phyloP scores from a whole-genome alignment of 371 early-diverging fungal genomes.

The Mucor racemosus region DNA sequence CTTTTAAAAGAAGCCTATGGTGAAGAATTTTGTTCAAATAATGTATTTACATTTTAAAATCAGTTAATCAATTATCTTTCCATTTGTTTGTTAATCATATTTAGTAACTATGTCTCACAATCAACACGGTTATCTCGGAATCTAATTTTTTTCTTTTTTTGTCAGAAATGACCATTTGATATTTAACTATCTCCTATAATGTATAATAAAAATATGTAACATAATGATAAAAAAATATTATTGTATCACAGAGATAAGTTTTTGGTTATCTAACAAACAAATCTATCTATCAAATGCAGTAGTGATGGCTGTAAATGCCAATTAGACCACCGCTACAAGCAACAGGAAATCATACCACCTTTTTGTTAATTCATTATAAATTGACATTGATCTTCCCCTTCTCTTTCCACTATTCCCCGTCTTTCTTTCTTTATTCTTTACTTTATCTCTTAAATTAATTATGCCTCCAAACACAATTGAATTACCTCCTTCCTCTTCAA shows the following conservation, averaged over 20 bases:
- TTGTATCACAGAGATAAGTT: constrained; percentile 1
- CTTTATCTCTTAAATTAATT: not conserved
- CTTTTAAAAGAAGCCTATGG: constrained; percentile 14
- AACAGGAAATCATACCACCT: not conserved
- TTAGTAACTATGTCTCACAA: not conserved
- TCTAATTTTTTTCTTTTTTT: not conserved
- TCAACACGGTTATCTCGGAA: constrained; percentile 1
- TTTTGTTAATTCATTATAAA: not conserved
- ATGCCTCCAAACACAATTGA: constrained; percentile 15
- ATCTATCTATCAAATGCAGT: not conserved
- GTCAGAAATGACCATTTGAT: not conserved
- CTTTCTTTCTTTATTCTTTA: not conserved
- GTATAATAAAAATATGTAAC: not conserved
- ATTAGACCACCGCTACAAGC: not conserved
- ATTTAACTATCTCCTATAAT: not conserved
- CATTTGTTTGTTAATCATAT: constrained; percentile 6
- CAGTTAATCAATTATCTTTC: not conserved
- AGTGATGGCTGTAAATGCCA: not conserved
- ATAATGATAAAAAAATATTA: not conserved
- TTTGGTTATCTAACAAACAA: constrained; percentile 5
- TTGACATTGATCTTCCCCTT: not conserved
- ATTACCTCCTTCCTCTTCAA: not conserved
- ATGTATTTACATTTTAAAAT: constrained; percentile 9
- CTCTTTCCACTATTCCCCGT: not conserved
- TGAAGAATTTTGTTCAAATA: not conserved